Percentiles rank a stretch among this genome's conserved stretches.
Conservation (phyloP, 208 protist species). For the Strigomonas culicis region DNA sequence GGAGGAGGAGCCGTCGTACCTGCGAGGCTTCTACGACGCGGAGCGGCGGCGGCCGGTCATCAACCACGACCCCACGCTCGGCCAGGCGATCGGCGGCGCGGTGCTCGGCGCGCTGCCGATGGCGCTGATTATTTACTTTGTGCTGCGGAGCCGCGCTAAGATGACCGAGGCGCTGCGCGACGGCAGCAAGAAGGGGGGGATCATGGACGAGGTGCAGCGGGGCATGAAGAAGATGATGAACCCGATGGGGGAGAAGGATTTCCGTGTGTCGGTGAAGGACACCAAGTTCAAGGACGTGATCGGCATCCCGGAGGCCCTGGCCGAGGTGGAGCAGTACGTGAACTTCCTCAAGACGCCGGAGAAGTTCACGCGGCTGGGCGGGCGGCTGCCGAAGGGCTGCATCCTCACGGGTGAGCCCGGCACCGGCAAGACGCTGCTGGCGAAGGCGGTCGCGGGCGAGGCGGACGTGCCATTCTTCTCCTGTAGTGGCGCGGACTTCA, state of each 20-base stretch:
- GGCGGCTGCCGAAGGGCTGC: conserved; percentile 95
- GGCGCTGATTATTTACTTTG: conserved; percentile 51
- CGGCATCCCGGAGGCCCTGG: conserved; percentile 93
- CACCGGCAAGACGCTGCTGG: conserved; percentile 96
- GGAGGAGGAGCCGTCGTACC: conserved; percentile 41
- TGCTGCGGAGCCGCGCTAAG: conserved; percentile 37
- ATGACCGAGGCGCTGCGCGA: not conserved
- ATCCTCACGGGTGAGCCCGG: conserved; percentile 96
- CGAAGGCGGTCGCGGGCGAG: conserved; percentile 90
- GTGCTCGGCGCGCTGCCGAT: conserved; percentile 57
- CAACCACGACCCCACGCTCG: conserved; percentile 59
- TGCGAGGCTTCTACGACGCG: conserved; percentile 79
- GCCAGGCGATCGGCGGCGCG: conserved; percentile 49
- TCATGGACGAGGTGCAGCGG: conserved; percentile 50
- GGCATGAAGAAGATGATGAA: conserved; percentile 68
- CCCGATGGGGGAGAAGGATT: conserved; percentile 62
- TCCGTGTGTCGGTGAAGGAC: conserved; percentile 71
- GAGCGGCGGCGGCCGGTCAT: conserved; percentile 70
- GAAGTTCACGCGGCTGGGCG: conserved; percentile 94
- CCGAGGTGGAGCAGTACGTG: conserved; percentile 95
- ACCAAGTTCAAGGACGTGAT: conserved; percentile 85
- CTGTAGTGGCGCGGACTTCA: conserved; percentile 93
- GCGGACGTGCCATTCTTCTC: conserved; percentile 96
- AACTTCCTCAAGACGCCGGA: conserved; percentile 93
- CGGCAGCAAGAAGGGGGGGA: conserved; percentile 16